phyloP scores from a whole-genome alignment of 2,329 filamentous ascomycete species.

The Penicillium sp. region DNA sequence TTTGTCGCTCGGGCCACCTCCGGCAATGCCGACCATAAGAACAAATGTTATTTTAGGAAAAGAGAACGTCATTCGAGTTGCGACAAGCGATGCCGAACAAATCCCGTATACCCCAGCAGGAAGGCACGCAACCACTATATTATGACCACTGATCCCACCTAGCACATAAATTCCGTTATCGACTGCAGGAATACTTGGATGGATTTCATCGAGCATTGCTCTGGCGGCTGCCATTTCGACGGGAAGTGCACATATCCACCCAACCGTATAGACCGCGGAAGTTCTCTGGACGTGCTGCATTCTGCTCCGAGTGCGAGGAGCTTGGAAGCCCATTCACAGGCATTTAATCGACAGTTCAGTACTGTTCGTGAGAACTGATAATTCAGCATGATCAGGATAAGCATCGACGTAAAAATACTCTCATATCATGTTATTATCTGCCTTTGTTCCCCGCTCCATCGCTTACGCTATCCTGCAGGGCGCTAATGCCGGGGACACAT shows the following conservation, averaged over 20 bases:
- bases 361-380: too few relatives aligned
- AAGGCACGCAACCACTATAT: constrained; percentile 6
- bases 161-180: constrained; percentile 2
- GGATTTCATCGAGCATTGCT: neutral
- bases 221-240: neutral
- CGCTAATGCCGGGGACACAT: too few relatives aligned
- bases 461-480: too few relatives aligned
- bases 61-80: neutral
- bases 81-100: neutral
- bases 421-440: too few relatives aligned
- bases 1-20: constrained; percentile 3
- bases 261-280: too few relatives aligned
- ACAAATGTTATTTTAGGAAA: neutral
- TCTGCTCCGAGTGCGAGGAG: too few relatives aligned
- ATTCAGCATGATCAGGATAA: too few relatives aligned
- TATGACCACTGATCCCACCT: constrained; percentile 1
- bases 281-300: too few relatives aligned
- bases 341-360: too few relatives aligned
- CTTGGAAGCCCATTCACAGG: too few relatives aligned
- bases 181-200: neutral
- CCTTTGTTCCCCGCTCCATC: too few relatives aligned
- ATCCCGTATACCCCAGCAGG: neutral
- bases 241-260: neutral
- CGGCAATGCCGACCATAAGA: constrained; percentile 10
- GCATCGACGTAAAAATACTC: too few relatives aligned